Evolutionary conservation across 495 filamentous ascomycete genomes (phyloP).

Genomic region (Xylaria bambusicola): DNA sequence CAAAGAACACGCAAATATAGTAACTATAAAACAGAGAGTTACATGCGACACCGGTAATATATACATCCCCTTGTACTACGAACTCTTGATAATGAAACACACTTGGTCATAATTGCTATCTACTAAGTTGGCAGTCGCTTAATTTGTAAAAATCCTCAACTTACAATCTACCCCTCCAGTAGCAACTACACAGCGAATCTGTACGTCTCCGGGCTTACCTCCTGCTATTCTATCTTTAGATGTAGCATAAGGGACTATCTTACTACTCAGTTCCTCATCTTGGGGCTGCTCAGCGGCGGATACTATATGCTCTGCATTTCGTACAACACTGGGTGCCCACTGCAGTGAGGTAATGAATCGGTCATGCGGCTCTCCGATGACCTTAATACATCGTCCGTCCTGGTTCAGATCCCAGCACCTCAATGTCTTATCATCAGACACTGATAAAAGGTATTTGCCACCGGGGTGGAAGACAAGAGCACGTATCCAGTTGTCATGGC

Average conservation of each 20-base stretch:
- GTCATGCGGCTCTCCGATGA: constrained; percentile 66
- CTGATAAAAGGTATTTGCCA: constrained; percentile 75
- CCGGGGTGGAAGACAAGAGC: constrained; percentile 75
- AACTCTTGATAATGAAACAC: no score
- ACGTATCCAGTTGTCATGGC: constrained; percentile 84
- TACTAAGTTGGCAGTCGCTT: constrained; percentile 2
- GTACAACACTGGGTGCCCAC: constrained; percentile 68
- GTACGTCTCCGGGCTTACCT: constrained; percentile 24
- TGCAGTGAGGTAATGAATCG: constrained; percentile 75
- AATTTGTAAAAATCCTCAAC: constrained; percentile 42
- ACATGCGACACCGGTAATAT: no score
- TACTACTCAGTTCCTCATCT: constrained; percentile 45
- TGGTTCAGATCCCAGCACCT: constrained; percentile 82
- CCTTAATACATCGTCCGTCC: constrained; percentile 75
- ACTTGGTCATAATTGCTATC: no score
- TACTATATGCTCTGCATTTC: constrained; percentile 31
- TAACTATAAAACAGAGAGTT: no score
- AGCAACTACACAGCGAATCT: constrained; percentile 48
- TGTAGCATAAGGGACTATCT: constrained; percentile 32
- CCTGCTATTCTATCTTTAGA: constrained; percentile 38
- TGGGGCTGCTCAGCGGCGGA: constrained; percentile 2
- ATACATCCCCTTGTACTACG: no score
- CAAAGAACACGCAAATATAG: no score
- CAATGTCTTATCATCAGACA: constrained; percentile 75
- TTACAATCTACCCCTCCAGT: constrained; percentile 49